phyloP scores from a whole-genome alignment of 1,284 basidiomycete genomes.

The Termitomyces sp. region DNA sequence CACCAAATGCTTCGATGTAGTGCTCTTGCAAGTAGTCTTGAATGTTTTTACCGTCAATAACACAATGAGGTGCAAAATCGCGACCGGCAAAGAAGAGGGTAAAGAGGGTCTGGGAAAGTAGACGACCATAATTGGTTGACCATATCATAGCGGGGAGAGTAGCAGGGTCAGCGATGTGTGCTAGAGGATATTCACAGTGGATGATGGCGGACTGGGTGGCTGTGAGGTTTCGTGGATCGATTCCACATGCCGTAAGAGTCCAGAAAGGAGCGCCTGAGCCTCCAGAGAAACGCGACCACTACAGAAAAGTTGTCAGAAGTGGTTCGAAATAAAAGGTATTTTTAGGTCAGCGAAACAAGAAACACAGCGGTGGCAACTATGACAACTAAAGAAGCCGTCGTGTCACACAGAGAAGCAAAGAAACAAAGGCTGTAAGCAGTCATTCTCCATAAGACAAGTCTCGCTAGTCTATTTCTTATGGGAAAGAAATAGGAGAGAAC shows the following conservation, averaged over 20 bases:
- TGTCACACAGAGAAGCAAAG: not conserved
- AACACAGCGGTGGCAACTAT: not conserved
- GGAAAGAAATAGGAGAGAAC: not conserved
- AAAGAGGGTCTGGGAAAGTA: constrained; percentile 86
- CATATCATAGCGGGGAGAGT: constrained; percentile 91
- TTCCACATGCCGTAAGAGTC: constrained; percentile 89
- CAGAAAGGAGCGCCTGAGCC: constrained; percentile 96
- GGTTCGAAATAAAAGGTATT: not conserved
- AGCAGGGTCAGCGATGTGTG: constrained; percentile 61
- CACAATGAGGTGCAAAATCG: constrained; percentile 85
- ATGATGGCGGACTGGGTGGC: constrained; percentile 83
- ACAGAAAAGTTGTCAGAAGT: constrained; percentile 5
- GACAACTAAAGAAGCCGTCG: not conserved
- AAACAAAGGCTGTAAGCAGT: not conserved
- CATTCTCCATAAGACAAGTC: not conserved
- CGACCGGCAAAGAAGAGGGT: constrained; percentile 93
- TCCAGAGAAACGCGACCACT: constrained; percentile 98
- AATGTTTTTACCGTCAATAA: constrained; percentile 90
- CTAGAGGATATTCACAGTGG: constrained; percentile 82
- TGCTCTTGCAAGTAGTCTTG: constrained; percentile 92
- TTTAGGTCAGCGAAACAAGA: not conserved
- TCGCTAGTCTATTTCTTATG: not conserved
- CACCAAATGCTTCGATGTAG: constrained; percentile 74
- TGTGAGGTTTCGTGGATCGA: constrained; percentile 83
- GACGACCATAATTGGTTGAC: constrained; percentile 92